Evolutionary conservation across 2,329 filamentous ascomycete species (phyloP).

Genomic region (Westerdykella aurantiaca): DNA sequence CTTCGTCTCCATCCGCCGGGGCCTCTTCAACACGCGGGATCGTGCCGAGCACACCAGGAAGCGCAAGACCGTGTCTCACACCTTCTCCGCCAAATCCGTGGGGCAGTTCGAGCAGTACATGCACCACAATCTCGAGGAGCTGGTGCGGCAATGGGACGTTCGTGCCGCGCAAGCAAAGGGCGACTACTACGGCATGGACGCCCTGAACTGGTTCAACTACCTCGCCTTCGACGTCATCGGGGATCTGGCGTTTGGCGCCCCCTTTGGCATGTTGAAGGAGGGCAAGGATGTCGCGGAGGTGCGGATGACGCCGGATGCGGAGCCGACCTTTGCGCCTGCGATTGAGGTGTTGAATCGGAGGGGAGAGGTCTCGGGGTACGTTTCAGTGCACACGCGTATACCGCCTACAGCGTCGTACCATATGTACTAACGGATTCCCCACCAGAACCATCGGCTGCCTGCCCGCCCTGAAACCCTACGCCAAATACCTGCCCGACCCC

Average conservation of each 20-base stretch:
- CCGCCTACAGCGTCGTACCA: not conserved
- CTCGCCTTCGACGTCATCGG: conserved; percentile 50
- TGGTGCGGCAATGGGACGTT: conserved; percentile 67
- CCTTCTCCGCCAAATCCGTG: conserved; percentile 76
- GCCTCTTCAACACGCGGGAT: conserved; percentile 84
- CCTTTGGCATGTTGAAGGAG: conserved; percentile 76
- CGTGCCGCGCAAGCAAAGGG: conserved; percentile 50
- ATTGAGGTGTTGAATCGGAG: conserved; percentile 85
- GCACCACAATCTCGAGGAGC: conserved; percentile 67
- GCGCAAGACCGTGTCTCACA: conserved; percentile 82
- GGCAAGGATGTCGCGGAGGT: conserved; percentile 74
- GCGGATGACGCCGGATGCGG: conserved; percentile 53
- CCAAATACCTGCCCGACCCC: conserved; percentile 71
- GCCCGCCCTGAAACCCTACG: conserved; percentile 71
- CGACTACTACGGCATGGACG: conserved; percentile 61
- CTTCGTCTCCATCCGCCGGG: conserved; percentile 79
- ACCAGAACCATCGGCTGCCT: conserved; percentile 63
- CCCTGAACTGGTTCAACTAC: conserved; percentile 75
- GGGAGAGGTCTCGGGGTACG: conserved; percentile 70
- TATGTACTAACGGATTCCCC: conserved; percentile 1
- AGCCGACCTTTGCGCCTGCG: conserved; percentile 66
- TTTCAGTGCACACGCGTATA: conserved; percentile 1
- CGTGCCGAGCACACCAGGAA: conserved; percentile 79
- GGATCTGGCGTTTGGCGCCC: conserved; percentile 65
- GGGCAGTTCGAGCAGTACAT: conserved; percentile 87